These are phyloP conservation scores for Boletellus ananiceps DNA, from an alignment of 768 basidiomycete genomes.

Conservation along the genomic window DNA sequence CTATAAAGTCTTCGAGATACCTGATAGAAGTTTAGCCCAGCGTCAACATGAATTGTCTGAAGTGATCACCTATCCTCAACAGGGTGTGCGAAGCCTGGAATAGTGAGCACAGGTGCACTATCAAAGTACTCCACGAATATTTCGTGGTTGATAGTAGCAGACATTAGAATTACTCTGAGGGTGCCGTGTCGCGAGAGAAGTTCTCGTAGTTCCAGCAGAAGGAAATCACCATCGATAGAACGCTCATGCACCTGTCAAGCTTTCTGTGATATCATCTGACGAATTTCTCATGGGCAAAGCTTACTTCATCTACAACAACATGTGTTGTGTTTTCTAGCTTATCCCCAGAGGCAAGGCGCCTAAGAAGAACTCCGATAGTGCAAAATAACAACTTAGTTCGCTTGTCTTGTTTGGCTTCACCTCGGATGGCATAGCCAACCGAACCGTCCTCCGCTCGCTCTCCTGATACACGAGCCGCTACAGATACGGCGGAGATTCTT, in stretches of 20 bases:
- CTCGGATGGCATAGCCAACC: conserved; percentile 86
- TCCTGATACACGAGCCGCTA: conserved; percentile 79
- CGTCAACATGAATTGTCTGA: not conserved
- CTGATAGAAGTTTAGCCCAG: conserved; percentile 34
- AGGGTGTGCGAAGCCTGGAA: conserved; percentile 79
- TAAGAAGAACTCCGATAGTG: conserved; percentile 89
- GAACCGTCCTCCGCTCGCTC: conserved; percentile 75
- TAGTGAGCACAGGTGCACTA: conserved; percentile 73
- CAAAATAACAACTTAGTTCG: conserved; percentile 82
- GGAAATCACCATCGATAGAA: conserved; percentile 85
- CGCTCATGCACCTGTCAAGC: conserved; percentile 76
- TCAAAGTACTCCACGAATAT: conserved; percentile 81
- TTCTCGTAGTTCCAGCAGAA: conserved; percentile 80
- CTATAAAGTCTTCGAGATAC: conserved; percentile 79
- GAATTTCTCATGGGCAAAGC: conserved; percentile 5
- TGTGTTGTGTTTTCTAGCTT: conserved; percentile 69
- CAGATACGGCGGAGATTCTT: conserved; percentile 82
- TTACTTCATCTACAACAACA: conserved; percentile 86
- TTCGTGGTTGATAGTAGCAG: conserved; percentile 90
- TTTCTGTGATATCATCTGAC: not conserved
- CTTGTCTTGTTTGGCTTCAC: conserved; percentile 65
- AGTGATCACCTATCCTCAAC: conserved; percentile 63
- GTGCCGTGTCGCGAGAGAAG: conserved; percentile 56
- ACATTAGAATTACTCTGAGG: conserved; percentile 87
- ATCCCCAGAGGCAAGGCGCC: conserved; percentile 73